Base-by-base conservation (phyloP, 1,284 basidiomycete species). In the Cutaneotrichosporon mucoides region DNA sequence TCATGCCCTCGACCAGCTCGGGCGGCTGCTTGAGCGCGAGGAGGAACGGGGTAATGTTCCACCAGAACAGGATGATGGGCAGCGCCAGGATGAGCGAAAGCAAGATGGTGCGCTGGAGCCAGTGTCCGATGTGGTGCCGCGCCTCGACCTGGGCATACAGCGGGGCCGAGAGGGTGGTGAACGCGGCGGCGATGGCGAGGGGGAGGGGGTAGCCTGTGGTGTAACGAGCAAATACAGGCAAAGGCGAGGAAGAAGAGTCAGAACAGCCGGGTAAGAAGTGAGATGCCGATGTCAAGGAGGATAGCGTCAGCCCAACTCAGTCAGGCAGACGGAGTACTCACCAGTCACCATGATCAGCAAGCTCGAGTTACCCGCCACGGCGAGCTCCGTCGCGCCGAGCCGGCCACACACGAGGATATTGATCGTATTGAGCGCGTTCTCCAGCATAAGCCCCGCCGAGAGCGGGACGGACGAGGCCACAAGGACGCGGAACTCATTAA, bases 91-190 rank as follows among this genome's bases (percentile, higher is more conserved):
- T 2, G 44, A 67, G 54, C 15, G 72, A 64, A 24, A 70, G 61
- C 4, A 75, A 15, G 13, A 73, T 34, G 6, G 61, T 61, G 13
- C 74, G 63, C 56, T 73, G 74, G 5, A 73, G 65, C 9, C 72
- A 55, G n/a, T 73, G 58, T 6, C 73, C 75, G 46, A 76, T 70
- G 45, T 73, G 66, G 15, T 61, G 57, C 11, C 65, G 51, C 10
- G 60, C 49, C 15, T 67, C 61, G 10, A 55, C 42, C 41, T 66
- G 59, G 8, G 68, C 55, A 54, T 65, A 75, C 33, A 68, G 51
- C 9, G 72, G 67, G 5, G 73, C 73, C 5, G 73, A 71, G 15
- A 73, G 59, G 0, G 73, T 73, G 33, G 71, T 73, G 55, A 75
- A 65, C 0, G 73, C 73, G 1, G 72, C 70, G 0, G 71, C 72